Conservation (phyloP, 2,329 filamentous ascomycete genomes). For the Trichoderma atrobrunneum region DNA sequence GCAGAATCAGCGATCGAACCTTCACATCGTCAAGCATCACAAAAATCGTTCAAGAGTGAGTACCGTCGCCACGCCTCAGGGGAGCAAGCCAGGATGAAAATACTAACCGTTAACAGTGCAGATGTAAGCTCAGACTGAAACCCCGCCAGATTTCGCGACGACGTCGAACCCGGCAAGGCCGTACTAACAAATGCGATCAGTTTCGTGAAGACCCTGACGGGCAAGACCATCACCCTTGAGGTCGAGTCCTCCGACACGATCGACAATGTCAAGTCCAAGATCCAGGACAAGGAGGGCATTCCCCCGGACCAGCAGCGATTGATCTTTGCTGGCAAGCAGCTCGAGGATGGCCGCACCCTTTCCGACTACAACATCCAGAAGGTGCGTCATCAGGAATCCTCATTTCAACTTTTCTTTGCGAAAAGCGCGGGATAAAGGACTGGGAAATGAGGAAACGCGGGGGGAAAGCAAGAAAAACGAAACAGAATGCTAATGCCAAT, state of each 20-base stretch:
- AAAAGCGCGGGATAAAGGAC: neutral
- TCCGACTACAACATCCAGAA: constrained; percentile 99
- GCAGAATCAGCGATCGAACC: constrained; percentile 38
- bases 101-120: constrained; percentile 69
- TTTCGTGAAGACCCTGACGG: constrained; percentile 99
- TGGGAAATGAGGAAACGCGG: neutral
- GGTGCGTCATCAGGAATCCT: constrained; percentile 51
- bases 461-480: neutral
- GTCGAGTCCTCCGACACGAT: constrained; percentile 98
- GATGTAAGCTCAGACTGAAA: constrained; percentile 63
- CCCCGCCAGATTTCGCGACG: constrained; percentile 21
- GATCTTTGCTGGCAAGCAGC: constrained; percentile 99
- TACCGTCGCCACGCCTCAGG: constrained; percentile 26
- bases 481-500: constrained; percentile 31
- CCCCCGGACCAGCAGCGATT: constrained; percentile 97
- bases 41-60: constrained; percentile 60
- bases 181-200: constrained; percentile 48
- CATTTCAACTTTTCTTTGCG: neutral
- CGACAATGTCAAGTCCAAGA: constrained; percentile 99
- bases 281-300: constrained; percentile 99
- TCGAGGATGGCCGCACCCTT: constrained; percentile 95
- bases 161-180: constrained; percentile 25
- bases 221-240: constrained; percentile 99
- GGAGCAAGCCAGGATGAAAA: constrained; percentile 11
- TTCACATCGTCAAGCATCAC: constrained; percentile 47